phyloP scores from a whole-genome alignment of 108 stramenopile species.

The Cyclotella cryptica region DNA sequence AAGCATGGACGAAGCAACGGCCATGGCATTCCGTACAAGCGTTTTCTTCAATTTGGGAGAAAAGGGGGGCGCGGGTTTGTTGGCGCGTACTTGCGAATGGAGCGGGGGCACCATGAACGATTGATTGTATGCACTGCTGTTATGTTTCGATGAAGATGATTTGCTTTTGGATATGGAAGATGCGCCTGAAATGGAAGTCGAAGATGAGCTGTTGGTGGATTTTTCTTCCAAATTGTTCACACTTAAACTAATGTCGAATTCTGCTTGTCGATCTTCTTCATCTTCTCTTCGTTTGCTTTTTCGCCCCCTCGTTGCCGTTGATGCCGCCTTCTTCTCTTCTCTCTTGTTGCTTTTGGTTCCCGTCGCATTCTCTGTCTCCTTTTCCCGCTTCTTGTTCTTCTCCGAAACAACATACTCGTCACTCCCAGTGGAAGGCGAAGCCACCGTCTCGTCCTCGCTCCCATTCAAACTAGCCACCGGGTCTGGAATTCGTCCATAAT shows the following conservation, averaged over 20 bases:
- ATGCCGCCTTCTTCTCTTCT: background rate
- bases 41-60: background rate
- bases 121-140: background rate
- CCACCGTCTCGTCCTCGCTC: background rate
- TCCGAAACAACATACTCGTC: background rate
- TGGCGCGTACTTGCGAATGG: constrained; percentile 11
- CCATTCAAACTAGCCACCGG: background rate
- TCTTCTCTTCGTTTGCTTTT: background rate
- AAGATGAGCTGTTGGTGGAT: background rate
- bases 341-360: background rate
- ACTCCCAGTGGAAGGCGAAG: background rate
- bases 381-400: background rate
- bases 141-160: background rate
- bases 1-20: background rate
- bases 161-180: background rate
- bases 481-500: background rate
- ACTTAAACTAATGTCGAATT: background rate
- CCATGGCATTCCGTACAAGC: background rate
- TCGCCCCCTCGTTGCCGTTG: background rate
- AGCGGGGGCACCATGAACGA: background rate
- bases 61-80: background rate
- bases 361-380: background rate
- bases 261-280: background rate
- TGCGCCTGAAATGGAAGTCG: background rate
- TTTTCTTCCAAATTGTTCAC: background rate